Evolutionary conservation across 2,329 filamentous ascomycete species (phyloP), one percentile per base, ranked within the genome.

Genomic region (Lasiodiplodia gonubiensis): DNA sequence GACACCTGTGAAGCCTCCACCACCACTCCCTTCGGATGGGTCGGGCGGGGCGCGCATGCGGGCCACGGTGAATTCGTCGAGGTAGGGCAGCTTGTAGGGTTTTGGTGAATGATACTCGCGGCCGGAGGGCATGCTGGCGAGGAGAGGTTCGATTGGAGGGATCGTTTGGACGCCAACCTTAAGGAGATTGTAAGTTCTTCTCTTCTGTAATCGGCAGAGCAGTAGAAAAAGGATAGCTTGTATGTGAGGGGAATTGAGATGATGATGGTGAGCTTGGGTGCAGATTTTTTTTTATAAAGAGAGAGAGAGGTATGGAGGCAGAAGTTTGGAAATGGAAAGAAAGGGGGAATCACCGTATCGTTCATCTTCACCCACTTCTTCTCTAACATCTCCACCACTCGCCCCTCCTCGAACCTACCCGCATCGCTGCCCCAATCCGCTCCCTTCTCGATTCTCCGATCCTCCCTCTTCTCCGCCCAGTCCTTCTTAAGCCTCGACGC

Each of bases 361-460:
- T 99, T 99, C 79, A 93, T 88, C 80, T 93, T 95, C 69, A 88
- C 88, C 94, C 95, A 97, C 77, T 97, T 97, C 46, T 84, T 86
- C 72, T 96, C 88, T 39, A 99, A 81, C 88, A 95, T 92, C 73
- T 95, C 92, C 63, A 97, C 84, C 2, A 98, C 90, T 66, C 93
- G 86, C 2, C 86, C 88, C 80, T 99, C 95, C 77, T 98, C 95
- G 21, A 92, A 80, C 72, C 87, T 90, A 1, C 95, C 94, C 0
- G 90, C 94, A 79, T 97, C 94, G 54, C 89, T 83, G 0, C 94
- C 94, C 92, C 92, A 95, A 33, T 81, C 80, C 3, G 78, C 81
- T 54, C 88, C 90, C 75, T 88, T 93, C 72, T 94, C 92, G 30
- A 97, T 85, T 71, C 88, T 90, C 54, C 87, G 87, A 73, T 97